Base-by-base conservation (phyloP, 345 rosid species). In the Eucalyptus paniculata region DNA sequence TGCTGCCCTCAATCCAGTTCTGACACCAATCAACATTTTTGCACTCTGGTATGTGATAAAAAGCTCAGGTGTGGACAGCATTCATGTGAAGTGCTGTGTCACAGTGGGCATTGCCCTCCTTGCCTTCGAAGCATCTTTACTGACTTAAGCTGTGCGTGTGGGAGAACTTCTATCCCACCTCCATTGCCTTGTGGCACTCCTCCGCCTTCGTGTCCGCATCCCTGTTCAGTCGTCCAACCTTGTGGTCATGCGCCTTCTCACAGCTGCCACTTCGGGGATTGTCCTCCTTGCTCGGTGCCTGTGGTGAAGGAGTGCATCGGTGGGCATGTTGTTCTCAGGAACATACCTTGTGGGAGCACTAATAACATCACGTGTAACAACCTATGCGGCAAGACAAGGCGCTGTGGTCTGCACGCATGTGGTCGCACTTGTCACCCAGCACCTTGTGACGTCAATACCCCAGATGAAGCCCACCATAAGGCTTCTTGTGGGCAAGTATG, bases 161-260 rank as follows among this genome's bases (percentile, higher is more conserved):
- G 99, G 89, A 94, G 94, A 93, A 97, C 98, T 86, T 95, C 98
- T 65, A 94, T 97, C 89, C 97, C 99, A 91, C 99, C 99, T 87
- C 99, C 99, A 86, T 90, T 94, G 92, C 98, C 99, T 19, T 97
- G 99, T 88, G 99, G 99, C 65, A 97, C 99, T 21, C 95, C 98
- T 90, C 92, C 91, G 2, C 99, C 99, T 90, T 93, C 95, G 50
- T 97, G 99, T 89, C 98, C 95, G 91, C 95, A 93, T 60, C 94
- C 96, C 34, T 97, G 99, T 88, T 92, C 95, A 2, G 92, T 94
- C 91, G 94, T 96, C 34, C 98, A 94, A 92, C 93, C 96, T 86
- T 96, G 99, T 90, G 99, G 99, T 87, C 99, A 97, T 93, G 86
- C 96, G 50, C 93, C 99, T 81, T 93, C 97, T n/a, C 99, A 97